Evolutionary conservation across 1,284 basidiomycete genomes (phyloP).

Genomic region (Kalmanozyma brasiliensis): DNA sequence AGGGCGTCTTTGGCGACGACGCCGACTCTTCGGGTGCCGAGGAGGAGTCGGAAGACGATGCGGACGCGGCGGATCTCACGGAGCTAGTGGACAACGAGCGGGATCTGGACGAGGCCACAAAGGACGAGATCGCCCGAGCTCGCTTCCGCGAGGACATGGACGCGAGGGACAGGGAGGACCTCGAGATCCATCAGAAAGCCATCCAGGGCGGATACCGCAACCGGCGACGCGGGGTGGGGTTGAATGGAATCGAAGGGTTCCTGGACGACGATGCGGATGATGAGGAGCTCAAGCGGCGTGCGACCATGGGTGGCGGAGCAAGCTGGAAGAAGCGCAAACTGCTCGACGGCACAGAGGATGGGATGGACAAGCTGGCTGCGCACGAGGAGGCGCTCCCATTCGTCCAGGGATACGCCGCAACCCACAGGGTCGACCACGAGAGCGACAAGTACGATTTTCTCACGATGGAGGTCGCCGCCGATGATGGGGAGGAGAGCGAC

Average conservation of each 20-base stretch:
- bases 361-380: constrained; percentile 51
- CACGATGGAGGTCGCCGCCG: constrained; percentile 21
- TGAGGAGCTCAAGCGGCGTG: constrained; percentile 46
- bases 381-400: constrained; percentile 59
- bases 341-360: constrained; percentile 55
- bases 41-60: constrained; percentile 55
- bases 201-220: constrained; percentile 52
- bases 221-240: constrained; percentile 33
- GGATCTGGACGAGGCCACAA: constrained; percentile 59
- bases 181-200: constrained; percentile 58
- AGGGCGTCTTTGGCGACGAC: constrained; percentile 59
- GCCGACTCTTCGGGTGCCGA: constrained; percentile 20
- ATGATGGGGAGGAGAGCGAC: constrained; percentile 16
- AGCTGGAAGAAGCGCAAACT: constrained; percentile 50
- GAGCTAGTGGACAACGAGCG: constrained; percentile 61
- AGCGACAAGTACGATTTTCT: constrained; percentile 55
- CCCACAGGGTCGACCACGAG: constrained; percentile 46
- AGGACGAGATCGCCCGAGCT: constrained; percentile 53
- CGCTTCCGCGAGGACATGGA: constrained; percentile 57
- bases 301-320: constrained; percentile 27
- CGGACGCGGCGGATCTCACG: constrained; percentile 57
- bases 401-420: constrained; percentile 50
- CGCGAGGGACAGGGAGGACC: constrained; percentile 51
- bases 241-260: constrained; percentile 50
- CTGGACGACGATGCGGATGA: constrained; percentile 65